phyloP scores from a whole-genome alignment of 1,139 yeast genomes.

The Blastobotrys proliferans region DNA sequence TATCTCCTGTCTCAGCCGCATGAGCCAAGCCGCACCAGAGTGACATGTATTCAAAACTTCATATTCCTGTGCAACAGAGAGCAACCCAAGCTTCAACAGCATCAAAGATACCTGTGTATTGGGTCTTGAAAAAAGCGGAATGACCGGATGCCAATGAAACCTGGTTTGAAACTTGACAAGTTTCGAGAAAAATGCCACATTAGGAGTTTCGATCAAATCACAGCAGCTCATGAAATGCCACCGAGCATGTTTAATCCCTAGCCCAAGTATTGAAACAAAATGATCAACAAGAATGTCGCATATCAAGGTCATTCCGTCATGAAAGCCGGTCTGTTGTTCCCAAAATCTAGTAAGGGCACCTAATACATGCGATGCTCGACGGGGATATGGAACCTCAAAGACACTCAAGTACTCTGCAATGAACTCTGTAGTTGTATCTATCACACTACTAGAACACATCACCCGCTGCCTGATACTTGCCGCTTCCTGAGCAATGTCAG shows the following conservation, averaged over 20 bases:
- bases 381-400: neutral
- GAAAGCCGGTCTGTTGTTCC: neutral
- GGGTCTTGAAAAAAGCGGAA: neutral
- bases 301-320: neutral
- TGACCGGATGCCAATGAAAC: neutral
- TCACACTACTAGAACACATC: neutral
- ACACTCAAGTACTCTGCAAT: neutral
- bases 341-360: neutral
- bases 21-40: slow-evolving; percentile 1
- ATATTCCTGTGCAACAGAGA: neutral
- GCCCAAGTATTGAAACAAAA: neutral
- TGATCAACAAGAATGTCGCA: slow-evolving; percentile 2
- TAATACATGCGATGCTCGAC: neutral
- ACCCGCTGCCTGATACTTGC: neutral
- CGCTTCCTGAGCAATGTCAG: neutral
- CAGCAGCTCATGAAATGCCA: slow-evolving; percentile 1
- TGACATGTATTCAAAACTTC: neutral
- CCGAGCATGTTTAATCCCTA: neutral
- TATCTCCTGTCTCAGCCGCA: slow-evolving; percentile 1
- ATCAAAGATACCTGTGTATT: neutral
- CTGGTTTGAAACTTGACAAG: neutral
- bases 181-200: neutral
- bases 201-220: neutral
- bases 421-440: neutral
- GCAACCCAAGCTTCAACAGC: neutral